Conservation (phyloP, 352 stramenopile genomes). For the Globisporangium megalacanthum region DNA sequence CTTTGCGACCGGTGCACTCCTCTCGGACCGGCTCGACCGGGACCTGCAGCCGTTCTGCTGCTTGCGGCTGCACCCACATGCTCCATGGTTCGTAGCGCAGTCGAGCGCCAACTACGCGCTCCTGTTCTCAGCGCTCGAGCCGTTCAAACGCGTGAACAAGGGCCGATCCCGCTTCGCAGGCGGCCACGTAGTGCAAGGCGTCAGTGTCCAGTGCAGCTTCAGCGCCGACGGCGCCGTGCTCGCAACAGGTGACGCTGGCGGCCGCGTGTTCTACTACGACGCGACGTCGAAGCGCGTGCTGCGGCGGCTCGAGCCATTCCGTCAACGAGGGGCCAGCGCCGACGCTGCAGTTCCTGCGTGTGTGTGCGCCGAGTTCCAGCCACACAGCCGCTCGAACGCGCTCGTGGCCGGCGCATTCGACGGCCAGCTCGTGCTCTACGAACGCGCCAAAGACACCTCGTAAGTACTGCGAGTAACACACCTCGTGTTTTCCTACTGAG, state of each 20-base stretch:
- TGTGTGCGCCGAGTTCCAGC: conserved; percentile 30
- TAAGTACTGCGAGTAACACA: no score
- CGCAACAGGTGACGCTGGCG: conserved; percentile 39
- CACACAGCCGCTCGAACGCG: not conserved
- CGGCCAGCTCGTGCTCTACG: conserved; percentile 19
- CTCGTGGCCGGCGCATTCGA: conserved; percentile 23
- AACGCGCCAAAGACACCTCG: not conserved
- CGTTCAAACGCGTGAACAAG: conserved; percentile 46
- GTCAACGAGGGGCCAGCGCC: not conserved
- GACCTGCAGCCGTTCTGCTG: conserved; percentile 42
- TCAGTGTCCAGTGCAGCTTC: conserved; percentile 48
- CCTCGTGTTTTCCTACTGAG: conserved; percentile 1
- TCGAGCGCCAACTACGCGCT: conserved; percentile 33
- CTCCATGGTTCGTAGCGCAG: conserved; percentile 37
- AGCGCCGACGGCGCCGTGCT: conserved; percentile 33
- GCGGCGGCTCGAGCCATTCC: conserved; percentile 19
- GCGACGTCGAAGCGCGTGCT: conserved; percentile 16
- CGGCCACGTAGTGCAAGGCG: conserved; percentile 38
- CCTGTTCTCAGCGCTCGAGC: conserved; percentile 32
- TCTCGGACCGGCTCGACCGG: conserved; percentile 42
- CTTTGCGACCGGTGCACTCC: conserved; percentile 29
- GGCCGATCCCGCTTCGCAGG: conserved; percentile 15
- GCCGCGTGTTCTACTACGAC: conserved; percentile 43
- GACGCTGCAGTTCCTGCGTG: conserved; percentile 11
- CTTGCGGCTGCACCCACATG: conserved; percentile 35